Evolutionary conservation across 805 yeast genomes (phyloP), one percentile per base, ranked within the genome.

Genomic region (Monosporozyma aquatica): DNA sequence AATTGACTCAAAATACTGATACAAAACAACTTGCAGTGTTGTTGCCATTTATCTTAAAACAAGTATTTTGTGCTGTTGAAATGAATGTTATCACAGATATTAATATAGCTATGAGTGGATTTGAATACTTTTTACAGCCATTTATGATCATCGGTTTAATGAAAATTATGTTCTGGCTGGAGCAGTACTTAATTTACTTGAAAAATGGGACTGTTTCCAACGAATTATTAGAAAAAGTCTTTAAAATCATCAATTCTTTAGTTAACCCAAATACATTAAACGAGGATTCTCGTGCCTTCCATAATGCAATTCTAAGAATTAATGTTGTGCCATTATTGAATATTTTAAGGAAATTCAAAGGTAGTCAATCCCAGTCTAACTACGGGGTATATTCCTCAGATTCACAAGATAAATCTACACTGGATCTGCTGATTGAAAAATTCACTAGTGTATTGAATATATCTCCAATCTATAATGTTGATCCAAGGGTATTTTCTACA

Each of bases 81-180:
- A 40, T 48, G 5, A 61, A 70, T 20, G 76, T 74, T 1, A 62
- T 75, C 11, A 68, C 85, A 3, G 81, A 78, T 48, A 58, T 71
- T 8, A 80, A 78, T 4, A 72, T 77, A 4, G 66, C 87, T 32
- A 71, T 70, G 38, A 84, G 83, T 43, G 97, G 96, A 0, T 67
- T 90, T 27, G 97, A 89, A 54, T 87, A 89, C 54, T 82, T 90
- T 50, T 68, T 83, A 36, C 95, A 89, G 53, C 82, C 86, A 2
- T 83, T 85, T 48, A 67, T 90, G 49, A 67, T 83, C 1, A 67
- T 74, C 6, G 72, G 80, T 10, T 54, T 78, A 26, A 63, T 75
- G 5, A 74, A 75, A n/a, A 72, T 78, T 2, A 54, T 76, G 58
- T 74, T 52, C 50, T 82, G 71, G 74, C 62, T 64, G 20, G 66